These are phyloP conservation scores for Pichia paraexigua DNA, from an alignment of 805 yeast genomes.

Conservation along the genomic window DNA sequence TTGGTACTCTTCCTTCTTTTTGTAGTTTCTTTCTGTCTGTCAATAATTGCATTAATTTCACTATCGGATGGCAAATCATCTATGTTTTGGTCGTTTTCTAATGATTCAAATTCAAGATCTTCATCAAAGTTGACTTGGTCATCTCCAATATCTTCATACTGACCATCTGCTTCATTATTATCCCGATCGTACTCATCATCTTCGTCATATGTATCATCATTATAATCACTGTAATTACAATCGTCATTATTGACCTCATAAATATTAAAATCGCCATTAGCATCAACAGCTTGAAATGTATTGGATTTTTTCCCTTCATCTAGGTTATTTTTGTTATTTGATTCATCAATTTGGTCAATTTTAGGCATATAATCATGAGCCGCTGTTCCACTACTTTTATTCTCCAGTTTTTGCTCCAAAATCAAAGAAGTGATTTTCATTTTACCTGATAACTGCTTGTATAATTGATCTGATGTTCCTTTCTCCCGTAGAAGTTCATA, in stretches of 20 bases:
- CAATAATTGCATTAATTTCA: background rate
- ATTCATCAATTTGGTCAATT: background rate
- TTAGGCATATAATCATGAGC: background rate
- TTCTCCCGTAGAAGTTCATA: constrained; percentile 2
- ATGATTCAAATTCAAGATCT: background rate
- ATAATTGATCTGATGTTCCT: background rate
- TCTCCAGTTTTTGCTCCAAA: too few species aligned
- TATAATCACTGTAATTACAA: constrained; percentile 29
- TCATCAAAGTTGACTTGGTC: background rate
- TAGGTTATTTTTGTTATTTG: constrained; percentile 7
- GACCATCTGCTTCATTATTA: background rate
- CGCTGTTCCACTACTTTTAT: background rate
- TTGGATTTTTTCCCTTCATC: constrained; percentile 10
- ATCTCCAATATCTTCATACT: constrained; percentile 4
- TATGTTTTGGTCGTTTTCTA: constrained; percentile 1
- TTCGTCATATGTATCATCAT: constrained; percentile 29
- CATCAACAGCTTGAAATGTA: background rate
- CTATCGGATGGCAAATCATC: constrained; percentile 7
- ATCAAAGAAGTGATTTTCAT: background rate
- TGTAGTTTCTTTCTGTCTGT: background rate
- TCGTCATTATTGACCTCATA: constrained; percentile 28
- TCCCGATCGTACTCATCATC: constrained; percentile 19
- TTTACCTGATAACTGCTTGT: background rate
- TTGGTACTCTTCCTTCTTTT: background rate
- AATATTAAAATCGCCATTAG: constrained; percentile 24